Percentiles rank a stretch among this genome's conserved stretches.
Evolutionary conservation across 2,329 filamentous ascomycete genomes (phyloP).

Genomic region (Phyllosticta citriasiana): DNA sequence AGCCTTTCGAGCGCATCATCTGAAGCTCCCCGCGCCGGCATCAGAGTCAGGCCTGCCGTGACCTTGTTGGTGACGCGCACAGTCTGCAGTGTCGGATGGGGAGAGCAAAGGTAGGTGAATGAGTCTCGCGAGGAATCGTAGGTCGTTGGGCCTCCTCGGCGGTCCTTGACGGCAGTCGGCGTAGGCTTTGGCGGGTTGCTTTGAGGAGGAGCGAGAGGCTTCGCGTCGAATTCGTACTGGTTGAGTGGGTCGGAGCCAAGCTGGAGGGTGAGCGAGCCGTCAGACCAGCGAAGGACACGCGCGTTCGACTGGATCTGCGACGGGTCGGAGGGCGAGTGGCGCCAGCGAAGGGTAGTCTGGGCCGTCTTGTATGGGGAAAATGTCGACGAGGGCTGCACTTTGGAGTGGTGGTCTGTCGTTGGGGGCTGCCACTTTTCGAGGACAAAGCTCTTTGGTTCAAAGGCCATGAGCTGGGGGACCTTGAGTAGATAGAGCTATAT

Average conservation of each 20-base stretch:
- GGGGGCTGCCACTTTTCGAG: constrained; percentile 56
- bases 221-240: constrained; percentile 66
- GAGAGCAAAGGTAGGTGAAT: constrained; percentile 66
- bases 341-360: constrained; percentile 59
- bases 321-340: constrained; percentile 55
- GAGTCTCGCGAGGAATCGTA: constrained; percentile 61
- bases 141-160: constrained; percentile 5
- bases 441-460: constrained; percentile 59
- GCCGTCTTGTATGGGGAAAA: constrained; percentile 55
- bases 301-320: constrained; percentile 64
- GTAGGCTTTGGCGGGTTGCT: constrained; percentile 39
- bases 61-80: constrained; percentile 67
- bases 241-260: constrained; percentile 56
- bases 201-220: constrained; percentile 55
- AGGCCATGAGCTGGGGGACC: constrained; percentile 61
- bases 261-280: constrained; percentile 67
- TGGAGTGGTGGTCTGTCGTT: constrained; percentile 46
- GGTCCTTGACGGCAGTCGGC: constrained; percentile 28
- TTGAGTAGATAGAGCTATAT: constrained; percentile 57
- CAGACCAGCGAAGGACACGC: constrained; percentile 65
- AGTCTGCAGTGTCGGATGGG: constrained; percentile 56
- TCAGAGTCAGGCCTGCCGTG: constrained; percentile 60
- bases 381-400: constrained; percentile 34
- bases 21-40: constrained; percentile 55
- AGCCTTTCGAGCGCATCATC: constrained; percentile 63